These are phyloP conservation scores for Candida easanensis DNA, from an alignment of 805 yeast genomes.

Conservation along the genomic window DNA sequence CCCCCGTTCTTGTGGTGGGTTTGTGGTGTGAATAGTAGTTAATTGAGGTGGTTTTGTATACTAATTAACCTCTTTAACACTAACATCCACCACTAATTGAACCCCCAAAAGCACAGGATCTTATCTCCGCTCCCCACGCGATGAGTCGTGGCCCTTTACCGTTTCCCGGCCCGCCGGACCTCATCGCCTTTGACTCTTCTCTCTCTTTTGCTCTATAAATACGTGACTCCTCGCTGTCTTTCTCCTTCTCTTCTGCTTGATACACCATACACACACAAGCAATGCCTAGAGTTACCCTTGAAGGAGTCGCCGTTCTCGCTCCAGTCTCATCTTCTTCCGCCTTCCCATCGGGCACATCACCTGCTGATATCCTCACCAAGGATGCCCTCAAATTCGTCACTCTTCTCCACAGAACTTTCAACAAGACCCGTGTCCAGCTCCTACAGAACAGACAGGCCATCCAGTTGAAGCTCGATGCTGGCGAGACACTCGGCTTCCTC, in stretches of 20 bases:
- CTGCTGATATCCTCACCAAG: slow-evolving; percentile 36
- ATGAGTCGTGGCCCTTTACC: no score
- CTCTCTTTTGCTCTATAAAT: no score
- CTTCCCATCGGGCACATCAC: slow-evolving; percentile 39
- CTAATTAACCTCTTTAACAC: neutral
- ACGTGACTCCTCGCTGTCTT: neutral
- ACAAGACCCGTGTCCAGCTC: slow-evolving; percentile 53
- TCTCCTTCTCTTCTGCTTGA: neutral
- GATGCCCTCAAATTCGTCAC: slow-evolving; percentile 63
- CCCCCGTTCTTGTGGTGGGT: no score
- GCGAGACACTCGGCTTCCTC: slow-evolving; percentile 52
- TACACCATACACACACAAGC: neutral
- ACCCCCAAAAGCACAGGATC: no score
- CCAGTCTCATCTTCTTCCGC: slow-evolving; percentile 30
- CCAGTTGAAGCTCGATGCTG: slow-evolving; percentile 62
- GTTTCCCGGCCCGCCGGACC: no score
- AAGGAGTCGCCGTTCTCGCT: slow-evolving; percentile 35
- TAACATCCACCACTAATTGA: no score
- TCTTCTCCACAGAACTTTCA: slow-evolving; percentile 69
- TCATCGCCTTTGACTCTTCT: no score
- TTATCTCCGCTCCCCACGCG: no score
- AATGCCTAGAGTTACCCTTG: slow-evolving; percentile 26
- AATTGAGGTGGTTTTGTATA: no score
- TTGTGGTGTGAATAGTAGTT: no score
- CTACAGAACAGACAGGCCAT: slow-evolving; percentile 58